These are phyloP conservation scores for Tremella yokohamensis DNA, from an alignment of 768 basidiomycete species.

Conservation along the genomic window DNA sequence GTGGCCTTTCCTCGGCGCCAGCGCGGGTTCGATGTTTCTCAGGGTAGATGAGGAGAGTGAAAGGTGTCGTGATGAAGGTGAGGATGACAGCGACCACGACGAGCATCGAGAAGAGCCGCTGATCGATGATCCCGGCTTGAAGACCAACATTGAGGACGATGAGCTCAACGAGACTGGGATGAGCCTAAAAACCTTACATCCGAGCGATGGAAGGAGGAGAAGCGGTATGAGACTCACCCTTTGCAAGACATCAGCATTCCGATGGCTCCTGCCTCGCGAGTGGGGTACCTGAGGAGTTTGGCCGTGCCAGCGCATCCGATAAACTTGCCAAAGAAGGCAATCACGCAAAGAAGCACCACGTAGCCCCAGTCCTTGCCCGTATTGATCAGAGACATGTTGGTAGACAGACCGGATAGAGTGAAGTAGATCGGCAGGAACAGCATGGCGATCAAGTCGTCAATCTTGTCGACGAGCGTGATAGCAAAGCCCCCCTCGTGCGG, in stretches of 20 bases:
- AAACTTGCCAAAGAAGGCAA: conserved; percentile 80
- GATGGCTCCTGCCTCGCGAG: conserved; percentile 75
- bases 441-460: conserved; percentile 80
- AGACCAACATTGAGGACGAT: conserved; percentile 89
- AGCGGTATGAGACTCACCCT: conserved; percentile 56
- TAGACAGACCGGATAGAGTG: conserved; percentile 76
- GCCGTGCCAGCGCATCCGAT: conserved; percentile 64
- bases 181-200: neutral
- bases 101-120: conserved; percentile 80
- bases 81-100: conserved; percentile 69
- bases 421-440: conserved; percentile 83
- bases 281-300: conserved; percentile 61
- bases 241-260: conserved; percentile 88
- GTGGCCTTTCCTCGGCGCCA: conserved; percentile 1
- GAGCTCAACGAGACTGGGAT: conserved; percentile 68
- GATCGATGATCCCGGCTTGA: conserved; percentile 61
- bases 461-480: conserved; percentile 73
- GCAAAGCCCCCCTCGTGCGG: conserved; percentile 79
- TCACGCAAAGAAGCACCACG: conserved; percentile 65
- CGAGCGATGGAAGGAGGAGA: neutral
- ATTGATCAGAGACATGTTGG: conserved; percentile 73
- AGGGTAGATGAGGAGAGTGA: conserved; percentile 75
- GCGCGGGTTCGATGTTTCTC: conserved; percentile 55
- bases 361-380: conserved; percentile 78
- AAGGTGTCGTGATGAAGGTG: conserved; percentile 79